These are phyloP conservation scores for Silybum marianum DNA, from an alignment of 129 eudicot genomes.

Conservation along the genomic window DNA sequence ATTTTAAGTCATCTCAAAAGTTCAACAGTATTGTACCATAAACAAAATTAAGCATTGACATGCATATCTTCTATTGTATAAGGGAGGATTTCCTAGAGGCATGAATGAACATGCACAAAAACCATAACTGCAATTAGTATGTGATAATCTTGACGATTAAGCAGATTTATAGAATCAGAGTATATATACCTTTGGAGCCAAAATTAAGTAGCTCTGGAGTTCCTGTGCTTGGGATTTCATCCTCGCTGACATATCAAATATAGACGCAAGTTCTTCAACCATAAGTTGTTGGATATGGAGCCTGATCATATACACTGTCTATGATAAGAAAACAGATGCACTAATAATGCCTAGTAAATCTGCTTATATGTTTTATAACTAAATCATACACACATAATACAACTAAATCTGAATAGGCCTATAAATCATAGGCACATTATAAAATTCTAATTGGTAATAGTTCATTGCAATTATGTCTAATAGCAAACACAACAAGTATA, in stretches of 20 bases:
- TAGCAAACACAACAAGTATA: neutral
- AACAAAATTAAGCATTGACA: neutral
- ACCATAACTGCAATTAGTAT: neutral
- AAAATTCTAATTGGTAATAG: neutral
- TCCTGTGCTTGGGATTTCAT: slow-evolving; percentile 56
- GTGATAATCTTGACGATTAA: neutral
- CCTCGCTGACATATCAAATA: slow-evolving; percentile 63
- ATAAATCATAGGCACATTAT: neutral
- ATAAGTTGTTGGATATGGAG: slow-evolving; percentile 6
- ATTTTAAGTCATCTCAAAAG: neutral
- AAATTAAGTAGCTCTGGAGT: slow-evolving; percentile 46
- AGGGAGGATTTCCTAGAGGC: neutral
- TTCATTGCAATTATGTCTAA: neutral
- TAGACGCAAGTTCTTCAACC: slow-evolving; percentile 63
- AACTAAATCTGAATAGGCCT: neutral
- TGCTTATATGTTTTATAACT: neutral
- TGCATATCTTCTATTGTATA: neutral
- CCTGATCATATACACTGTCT: neutral
- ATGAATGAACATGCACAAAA: neutral
- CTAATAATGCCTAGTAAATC: neutral
- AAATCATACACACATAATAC: neutral
- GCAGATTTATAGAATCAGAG: neutral
- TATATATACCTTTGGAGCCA: slow-evolving; percentile 64
- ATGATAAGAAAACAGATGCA: neutral
- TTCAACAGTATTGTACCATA: neutral